These are phyloP conservation scores for Barnettozyma pratensis DNA, from an alignment of 805 yeast species.

Conservation along the genomic window DNA sequence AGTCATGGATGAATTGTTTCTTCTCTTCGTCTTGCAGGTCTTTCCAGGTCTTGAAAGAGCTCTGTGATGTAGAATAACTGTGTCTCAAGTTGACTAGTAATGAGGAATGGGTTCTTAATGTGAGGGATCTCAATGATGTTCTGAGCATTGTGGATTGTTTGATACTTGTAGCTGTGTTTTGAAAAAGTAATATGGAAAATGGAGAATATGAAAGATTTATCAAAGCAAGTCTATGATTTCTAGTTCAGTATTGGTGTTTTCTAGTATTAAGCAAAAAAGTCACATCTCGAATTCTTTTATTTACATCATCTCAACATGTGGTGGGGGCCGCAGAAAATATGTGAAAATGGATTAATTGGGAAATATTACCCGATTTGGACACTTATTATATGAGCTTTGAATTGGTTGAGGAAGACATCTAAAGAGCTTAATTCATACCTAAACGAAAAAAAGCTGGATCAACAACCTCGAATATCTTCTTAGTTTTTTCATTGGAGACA, in stretches of 20 bases:
- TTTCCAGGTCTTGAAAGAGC: slow-evolving; percentile 22
- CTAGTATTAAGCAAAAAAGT: background rate
- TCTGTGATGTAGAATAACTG: slow-evolving; percentile 29
- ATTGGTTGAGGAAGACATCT: too few relatives aligned
- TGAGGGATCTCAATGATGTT: background rate
- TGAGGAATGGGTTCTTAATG: background rate
- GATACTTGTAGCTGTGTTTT: background rate
- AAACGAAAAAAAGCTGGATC: too few relatives aligned
- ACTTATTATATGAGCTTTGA: background rate
- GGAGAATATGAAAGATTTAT: background rate
- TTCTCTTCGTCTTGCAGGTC: slow-evolving; percentile 23
- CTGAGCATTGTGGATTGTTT: background rate
- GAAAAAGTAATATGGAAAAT: background rate
- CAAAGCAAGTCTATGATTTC: too few relatives aligned
- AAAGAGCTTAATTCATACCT: too few relatives aligned
- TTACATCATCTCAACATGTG: background rate
- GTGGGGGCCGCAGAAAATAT: background rate
- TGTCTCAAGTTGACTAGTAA: background rate
- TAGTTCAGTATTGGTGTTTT: too few relatives aligned
- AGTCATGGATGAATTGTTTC: slow-evolving; percentile 25
- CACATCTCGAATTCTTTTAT: background rate
- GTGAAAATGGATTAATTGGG: background rate
- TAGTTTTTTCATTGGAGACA: too few relatives aligned
- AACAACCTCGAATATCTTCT: too few relatives aligned
- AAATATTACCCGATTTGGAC: background rate